Conservation (phyloP, 2,329 filamentous ascomycete species). For the Fusarium mexicanum region DNA sequence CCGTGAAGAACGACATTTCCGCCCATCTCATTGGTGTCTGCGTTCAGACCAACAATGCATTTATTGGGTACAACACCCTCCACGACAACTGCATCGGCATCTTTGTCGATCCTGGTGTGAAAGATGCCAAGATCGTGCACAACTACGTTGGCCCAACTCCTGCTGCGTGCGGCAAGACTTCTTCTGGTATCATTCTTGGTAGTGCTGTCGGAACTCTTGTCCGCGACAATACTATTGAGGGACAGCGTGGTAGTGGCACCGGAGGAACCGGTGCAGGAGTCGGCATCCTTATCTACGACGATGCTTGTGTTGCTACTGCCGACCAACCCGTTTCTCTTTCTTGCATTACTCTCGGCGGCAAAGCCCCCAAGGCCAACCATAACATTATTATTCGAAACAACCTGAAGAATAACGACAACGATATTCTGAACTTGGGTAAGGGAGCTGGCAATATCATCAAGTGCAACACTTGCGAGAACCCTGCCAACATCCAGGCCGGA, state of each 20-base stretch:
- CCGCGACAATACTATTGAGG: constrained; percentile 43
- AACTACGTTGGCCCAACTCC: constrained; percentile 44
- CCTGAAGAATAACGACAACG: constrained; percentile 43
- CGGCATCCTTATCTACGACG: constrained; percentile 42
- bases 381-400: constrained; percentile 46
- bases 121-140: constrained; percentile 42
- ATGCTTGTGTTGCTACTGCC: constrained; percentile 13
- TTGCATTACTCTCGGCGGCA: constrained; percentile 21
- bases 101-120: constrained; percentile 47
- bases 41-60: constrained; percentile 47
- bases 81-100: constrained; percentile 44
- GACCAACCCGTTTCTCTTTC: background rate
- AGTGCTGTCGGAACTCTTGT: constrained; percentile 44
- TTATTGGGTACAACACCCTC: constrained; percentile 48
- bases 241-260: constrained; percentile 28
- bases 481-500: constrained; percentile 5
- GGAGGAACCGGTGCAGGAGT: constrained; percentile 30
- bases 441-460: constrained; percentile 37
- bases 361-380: constrained; percentile 30
- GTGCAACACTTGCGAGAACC: constrained; percentile 37
- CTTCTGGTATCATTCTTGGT: constrained; percentile 42
- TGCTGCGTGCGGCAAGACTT: constrained; percentile 3
- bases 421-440: constrained; percentile 31
- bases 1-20: constrained; percentile 45
- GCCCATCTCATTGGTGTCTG: constrained; percentile 48